A percentile compares a stretch with the other conserved stretches of the same genome.
phyloP scores from a whole-genome alignment of 768 basidiomycete species.

The Saitozyma sp. region DNA sequence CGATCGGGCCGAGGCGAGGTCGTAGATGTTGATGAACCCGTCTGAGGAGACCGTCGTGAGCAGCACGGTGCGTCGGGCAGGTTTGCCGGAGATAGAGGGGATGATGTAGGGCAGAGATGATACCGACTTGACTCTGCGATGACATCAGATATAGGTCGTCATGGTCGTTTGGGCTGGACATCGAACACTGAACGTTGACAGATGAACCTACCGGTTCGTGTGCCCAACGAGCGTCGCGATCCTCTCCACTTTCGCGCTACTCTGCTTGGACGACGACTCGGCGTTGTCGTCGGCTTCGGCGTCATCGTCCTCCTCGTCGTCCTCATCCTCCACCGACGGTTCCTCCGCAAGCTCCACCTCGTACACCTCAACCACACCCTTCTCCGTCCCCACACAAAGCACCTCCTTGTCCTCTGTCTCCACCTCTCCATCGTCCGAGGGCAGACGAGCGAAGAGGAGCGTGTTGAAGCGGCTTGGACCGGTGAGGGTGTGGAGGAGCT shows the following conservation, averaged over 20 bases:
- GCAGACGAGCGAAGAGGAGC: conserved; percentile 69
- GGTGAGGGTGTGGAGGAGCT: conserved; percentile 66
- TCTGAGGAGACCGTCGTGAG: conserved; percentile 84
- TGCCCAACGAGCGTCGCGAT: conserved; percentile 74
- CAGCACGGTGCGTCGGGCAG: conserved; percentile 25
- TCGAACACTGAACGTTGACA: too few relatives aligned
- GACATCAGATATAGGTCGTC: conserved; percentile 5
- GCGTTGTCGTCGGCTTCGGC: conserved; percentile 28
- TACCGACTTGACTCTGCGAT: conserved; percentile 44
- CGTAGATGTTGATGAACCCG: conserved; percentile 61
- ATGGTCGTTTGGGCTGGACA: neutral
- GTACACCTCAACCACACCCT: conserved; percentile 77
- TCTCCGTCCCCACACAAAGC: conserved; percentile 82
- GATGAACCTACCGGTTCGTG: conserved; percentile 68
- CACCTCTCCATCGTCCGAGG: conserved; percentile 57
- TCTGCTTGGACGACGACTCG: neutral
- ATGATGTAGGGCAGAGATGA: conserved; percentile 28
- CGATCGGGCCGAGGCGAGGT: conserved; percentile 29
- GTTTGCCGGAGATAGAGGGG: neutral
- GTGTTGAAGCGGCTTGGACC: conserved; percentile 85
- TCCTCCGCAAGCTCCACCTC: conserved; percentile 55
- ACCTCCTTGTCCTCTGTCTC: conserved; percentile 51
- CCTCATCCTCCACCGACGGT: conserved; percentile 26
- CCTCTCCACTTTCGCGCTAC: conserved; percentile 17
- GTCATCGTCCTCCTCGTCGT: conserved; percentile 30